A percentile compares a stretch with the other conserved stretches of the same genome.
These are phyloP conservation scores for Dipodascus albidus DNA, from an alignment of 805 yeast genomes.

Conservation along the genomic window DNA sequence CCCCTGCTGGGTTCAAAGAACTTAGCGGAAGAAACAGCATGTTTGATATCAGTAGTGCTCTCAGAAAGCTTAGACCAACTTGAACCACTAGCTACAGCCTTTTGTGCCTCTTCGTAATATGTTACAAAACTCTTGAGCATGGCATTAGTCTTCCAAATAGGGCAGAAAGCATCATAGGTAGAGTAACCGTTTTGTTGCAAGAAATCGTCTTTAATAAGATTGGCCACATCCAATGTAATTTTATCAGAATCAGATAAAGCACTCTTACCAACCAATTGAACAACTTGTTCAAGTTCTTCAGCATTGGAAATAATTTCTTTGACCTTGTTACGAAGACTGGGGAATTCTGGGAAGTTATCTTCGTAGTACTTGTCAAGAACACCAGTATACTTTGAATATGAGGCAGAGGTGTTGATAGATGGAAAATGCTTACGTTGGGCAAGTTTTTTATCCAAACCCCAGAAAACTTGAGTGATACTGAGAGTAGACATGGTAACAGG, in stretches of 20 bases:
- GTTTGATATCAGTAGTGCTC: slow-evolving; percentile 82
- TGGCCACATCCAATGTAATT: slow-evolving; percentile 88
- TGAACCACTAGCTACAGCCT: slow-evolving; percentile 88
- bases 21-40: slow-evolving; percentile 87
- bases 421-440: slow-evolving; percentile 99
- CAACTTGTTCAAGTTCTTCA: slow-evolving; percentile 98
- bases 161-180: slow-evolving; percentile 96
- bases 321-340: slow-evolving; percentile 78
- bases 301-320: slow-evolving; percentile 93
- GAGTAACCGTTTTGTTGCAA: slow-evolving; percentile 99
- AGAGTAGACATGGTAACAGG: slow-evolving; percentile 97
- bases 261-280: slow-evolving; percentile 96
- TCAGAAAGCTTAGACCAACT: slow-evolving; percentile 89
- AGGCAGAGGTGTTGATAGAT: slow-evolving; percentile 89
- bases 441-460: slow-evolving; percentile 98
- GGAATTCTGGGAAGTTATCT: slow-evolving; percentile 79
- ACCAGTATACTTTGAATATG: slow-evolving; percentile 92
- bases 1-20: slow-evolving; percentile 95
- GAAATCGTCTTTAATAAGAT: slow-evolving; percentile 92
- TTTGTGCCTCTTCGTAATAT: slow-evolving; percentile 95
- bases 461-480: slow-evolving; percentile 99
- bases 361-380: slow-evolving; percentile 82
- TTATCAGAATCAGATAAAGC: slow-evolving; percentile 95
- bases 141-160: slow-evolving; percentile 96
- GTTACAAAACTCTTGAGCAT: slow-evolving; percentile 94